A percentile compares a stretch with the other conserved stretches of the same genome.
Conservation (phyloP, 805 yeast species). For the Suhomyces prunicola region DNA sequence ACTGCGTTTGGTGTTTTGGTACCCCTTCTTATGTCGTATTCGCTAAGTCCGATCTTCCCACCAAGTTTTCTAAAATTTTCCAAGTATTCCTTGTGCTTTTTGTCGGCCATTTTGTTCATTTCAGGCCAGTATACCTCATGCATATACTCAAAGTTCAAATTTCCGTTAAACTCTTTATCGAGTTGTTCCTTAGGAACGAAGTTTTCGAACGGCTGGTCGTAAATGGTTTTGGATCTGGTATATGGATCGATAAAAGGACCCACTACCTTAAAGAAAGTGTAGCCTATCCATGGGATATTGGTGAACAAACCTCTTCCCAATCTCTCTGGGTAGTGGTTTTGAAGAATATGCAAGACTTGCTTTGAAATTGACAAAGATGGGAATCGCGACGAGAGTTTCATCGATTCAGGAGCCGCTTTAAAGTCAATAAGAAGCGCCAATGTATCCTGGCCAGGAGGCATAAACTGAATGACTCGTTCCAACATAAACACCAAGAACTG, state of each 20-base stretch:
- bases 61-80: constrained; percentile 44
- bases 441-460: constrained; percentile 97
- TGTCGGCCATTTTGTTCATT: constrained; percentile 41
- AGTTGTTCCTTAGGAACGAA: constrained; percentile 53
- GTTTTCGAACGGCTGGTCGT: constrained; percentile 55
- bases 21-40: constrained; percentile 44
- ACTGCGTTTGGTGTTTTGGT: neutral
- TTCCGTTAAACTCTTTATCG: constrained; percentile 48
- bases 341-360: constrained; percentile 50
- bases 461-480: constrained; percentile 87
- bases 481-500: constrained; percentile 91
- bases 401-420: constrained; percentile 63
- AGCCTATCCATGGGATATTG: constrained; percentile 56
- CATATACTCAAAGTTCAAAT: constrained; percentile 49
- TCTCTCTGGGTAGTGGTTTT: constrained; percentile 58
- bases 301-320: constrained; percentile 52
- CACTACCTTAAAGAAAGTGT: constrained; percentile 53
- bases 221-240: constrained; percentile 54
- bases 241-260: constrained; percentile 59
- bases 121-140: constrained; percentile 55
- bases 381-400: constrained; percentile 38
- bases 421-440: constrained; percentile 90
- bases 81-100: constrained; percentile 31
- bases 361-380: constrained; percentile 51
- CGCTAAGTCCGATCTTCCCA: constrained; percentile 51